Conservation (phyloP, 2,329 filamentous ascomycete genomes). For the Diaporthe citri region DNA sequence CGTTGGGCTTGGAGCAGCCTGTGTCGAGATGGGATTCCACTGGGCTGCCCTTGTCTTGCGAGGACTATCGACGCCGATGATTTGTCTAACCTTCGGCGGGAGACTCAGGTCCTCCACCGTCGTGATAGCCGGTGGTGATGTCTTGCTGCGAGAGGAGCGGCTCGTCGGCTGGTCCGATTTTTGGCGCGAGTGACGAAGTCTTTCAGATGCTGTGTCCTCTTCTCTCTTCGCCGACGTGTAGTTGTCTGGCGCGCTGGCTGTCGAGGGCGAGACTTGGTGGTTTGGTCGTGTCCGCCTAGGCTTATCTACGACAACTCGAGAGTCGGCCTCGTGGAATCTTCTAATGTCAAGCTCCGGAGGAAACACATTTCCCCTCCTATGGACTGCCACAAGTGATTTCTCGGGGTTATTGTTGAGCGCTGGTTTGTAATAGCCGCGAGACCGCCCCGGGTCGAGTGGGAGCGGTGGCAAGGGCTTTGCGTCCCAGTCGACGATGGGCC, state of each 20-base stretch:
- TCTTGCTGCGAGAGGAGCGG: neutral
- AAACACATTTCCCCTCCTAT: constrained; percentile 14
- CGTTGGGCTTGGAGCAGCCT: neutral
- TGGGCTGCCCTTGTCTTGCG: neutral
- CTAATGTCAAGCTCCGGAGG: neutral
- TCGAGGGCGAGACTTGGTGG: neutral
- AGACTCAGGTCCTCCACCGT: constrained; percentile 12
- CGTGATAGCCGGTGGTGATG: neutral
- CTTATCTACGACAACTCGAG: constrained; percentile 8
- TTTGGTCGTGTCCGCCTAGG: neutral
- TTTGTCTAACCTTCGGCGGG: constrained; percentile 2
- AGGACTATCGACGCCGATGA: neutral
- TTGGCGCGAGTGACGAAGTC: neutral
- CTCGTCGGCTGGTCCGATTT: neutral
- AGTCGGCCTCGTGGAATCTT: neutral
- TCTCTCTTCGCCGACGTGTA: neutral
- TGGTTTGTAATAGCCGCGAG: neutral
- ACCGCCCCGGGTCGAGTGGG: neutral
- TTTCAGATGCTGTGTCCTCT: neutral
- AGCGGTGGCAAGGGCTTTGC: constrained; percentile 20
- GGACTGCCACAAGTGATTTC: neutral
- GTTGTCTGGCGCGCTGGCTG: neutral
- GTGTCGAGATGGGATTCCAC: constrained; percentile 1
- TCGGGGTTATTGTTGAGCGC: neutral
- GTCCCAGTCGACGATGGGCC: neutral